phyloP scores from a whole-genome alignment of 1,284 basidiomycete species.

The Sanguinoderma infundibulare region DNA sequence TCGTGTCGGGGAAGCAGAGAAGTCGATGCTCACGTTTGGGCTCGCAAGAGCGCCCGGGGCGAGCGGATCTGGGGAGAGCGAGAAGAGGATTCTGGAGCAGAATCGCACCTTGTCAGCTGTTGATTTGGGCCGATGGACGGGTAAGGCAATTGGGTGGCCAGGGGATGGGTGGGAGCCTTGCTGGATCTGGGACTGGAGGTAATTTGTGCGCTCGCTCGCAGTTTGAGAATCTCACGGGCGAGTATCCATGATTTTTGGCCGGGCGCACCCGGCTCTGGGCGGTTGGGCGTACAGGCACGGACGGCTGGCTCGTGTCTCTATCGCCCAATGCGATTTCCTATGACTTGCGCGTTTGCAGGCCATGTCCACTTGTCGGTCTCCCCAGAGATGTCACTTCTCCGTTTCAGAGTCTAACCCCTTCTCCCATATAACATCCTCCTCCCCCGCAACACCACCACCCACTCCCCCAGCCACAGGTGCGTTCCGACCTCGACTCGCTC shows the following conservation, averaged over 20 bases:
- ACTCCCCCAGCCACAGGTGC: constrained; percentile 15
- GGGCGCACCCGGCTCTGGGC: constrained; percentile 6
- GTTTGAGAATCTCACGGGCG: constrained; percentile 8
- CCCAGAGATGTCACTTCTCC: constrained; percentile 34
- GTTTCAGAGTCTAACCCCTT: constrained; percentile 32
- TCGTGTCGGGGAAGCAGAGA: constrained; percentile 8
- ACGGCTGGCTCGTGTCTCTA: constrained; percentile 32
- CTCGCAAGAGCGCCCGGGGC: background rate
- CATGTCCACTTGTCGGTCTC: constrained; percentile 31
- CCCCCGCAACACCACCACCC: constrained; percentile 12
- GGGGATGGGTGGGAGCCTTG: constrained; percentile 9
- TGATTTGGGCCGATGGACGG: constrained; percentile 25
- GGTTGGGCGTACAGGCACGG: constrained; percentile 24
- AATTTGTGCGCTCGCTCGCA: constrained; percentile 4
- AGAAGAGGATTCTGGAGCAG: constrained; percentile 20
- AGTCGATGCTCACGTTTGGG: background rate
- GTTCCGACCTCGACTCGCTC: no score
- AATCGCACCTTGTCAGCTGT: constrained; percentile 27
- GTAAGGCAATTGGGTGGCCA: constrained; percentile 29
- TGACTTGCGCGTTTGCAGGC: constrained; percentile 30
- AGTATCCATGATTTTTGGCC: constrained; percentile 16
- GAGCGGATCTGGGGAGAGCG: constrained; percentile 7
- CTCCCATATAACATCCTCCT: constrained; percentile 28
- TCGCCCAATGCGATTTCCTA: constrained; percentile 20
- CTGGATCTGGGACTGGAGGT: constrained; percentile 18